A percentile compares a stretch with the other conserved stretches of the same genome.
These are phyloP conservation scores for Talaromyces sp. DNA, from an alignment of 2,329 filamentous ascomycete species.

Conservation along the genomic window DNA sequence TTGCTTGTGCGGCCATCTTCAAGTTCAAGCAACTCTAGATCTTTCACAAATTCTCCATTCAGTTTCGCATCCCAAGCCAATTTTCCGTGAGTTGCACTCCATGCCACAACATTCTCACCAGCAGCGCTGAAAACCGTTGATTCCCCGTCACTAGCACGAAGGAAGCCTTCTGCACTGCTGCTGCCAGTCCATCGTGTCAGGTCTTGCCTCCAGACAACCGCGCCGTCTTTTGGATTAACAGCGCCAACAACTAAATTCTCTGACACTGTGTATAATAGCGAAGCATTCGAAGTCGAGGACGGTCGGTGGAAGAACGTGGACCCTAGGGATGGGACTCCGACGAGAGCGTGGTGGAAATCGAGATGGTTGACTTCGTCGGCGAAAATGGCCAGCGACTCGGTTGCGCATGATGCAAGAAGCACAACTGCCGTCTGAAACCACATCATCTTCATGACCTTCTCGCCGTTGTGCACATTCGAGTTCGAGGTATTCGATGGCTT, in stretches of 20 bases:
- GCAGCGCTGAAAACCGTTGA: constrained; percentile 70
- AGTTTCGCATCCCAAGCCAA: constrained; percentile 68
- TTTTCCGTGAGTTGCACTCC: constrained; percentile 78
- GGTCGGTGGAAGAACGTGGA: constrained; percentile 95
- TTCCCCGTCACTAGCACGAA: constrained; percentile 74
- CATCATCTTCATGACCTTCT: constrained; percentile 23
- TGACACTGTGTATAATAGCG: constrained; percentile 84
- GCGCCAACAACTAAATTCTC: constrained; percentile 80
- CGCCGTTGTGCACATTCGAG: constrained; percentile 29
- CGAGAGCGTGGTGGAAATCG: constrained; percentile 87
- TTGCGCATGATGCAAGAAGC: constrained; percentile 42
- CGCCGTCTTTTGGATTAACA: constrained; percentile 80
- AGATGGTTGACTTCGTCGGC: constrained; percentile 84
- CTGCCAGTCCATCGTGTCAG: constrained; percentile 46
- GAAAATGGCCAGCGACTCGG: constrained; percentile 64
- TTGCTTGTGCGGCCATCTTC: constrained; percentile 51
- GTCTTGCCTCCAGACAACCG: constrained; percentile 79
- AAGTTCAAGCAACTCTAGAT: constrained; percentile 70
- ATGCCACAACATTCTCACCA: constrained; percentile 66
- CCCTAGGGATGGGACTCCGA: constrained; percentile 74
- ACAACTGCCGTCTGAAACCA: constrained; percentile 36
- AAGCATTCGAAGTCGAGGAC: constrained; percentile 73
- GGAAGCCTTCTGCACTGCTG: constrained; percentile 30
- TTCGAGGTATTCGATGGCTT: background rate
- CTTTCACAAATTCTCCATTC: constrained; percentile 36